phyloP scores from a whole-genome alignment of 345 rosid species.

The Rhodomyrtus tomentosa region DNA sequence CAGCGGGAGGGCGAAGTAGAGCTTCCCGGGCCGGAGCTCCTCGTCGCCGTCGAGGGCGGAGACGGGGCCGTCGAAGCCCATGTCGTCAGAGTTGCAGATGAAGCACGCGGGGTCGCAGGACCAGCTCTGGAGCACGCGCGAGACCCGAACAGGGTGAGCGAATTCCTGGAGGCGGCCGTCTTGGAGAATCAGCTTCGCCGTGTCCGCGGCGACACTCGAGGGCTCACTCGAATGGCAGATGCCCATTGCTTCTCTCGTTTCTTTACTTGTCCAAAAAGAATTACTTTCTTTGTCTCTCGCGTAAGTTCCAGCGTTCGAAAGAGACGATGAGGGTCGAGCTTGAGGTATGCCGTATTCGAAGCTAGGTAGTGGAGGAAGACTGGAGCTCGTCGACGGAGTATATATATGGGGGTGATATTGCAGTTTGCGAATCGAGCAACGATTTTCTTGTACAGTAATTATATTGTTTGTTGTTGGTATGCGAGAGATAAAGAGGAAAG shows the following conservation, averaged over 20 bases:
- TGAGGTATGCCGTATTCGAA: not conserved
- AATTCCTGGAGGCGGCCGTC: slow-evolving; percentile 54
- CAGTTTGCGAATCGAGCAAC: not conserved
- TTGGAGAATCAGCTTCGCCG: slow-evolving; percentile 45
- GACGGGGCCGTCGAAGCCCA: slow-evolving; percentile 28
- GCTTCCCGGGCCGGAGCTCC: slow-evolving; percentile 25
- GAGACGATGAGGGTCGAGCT: not conserved
- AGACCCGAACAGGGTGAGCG: slow-evolving; percentile 36
- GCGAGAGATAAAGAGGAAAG: not conserved
- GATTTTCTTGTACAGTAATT: not conserved
- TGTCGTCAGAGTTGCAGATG: slow-evolving; percentile 34
- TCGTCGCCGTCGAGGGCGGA: slow-evolving; percentile 21
- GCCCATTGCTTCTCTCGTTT: not conserved
- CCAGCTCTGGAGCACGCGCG: slow-evolving; percentile 18
- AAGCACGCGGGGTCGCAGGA: slow-evolving; percentile 10
- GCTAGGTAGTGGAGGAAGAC: not conserved
- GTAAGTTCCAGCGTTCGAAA: not conserved
- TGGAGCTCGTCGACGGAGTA: not conserved
- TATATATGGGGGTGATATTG: not conserved
- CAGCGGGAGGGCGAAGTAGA: slow-evolving; percentile 32
- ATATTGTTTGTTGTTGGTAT: not conserved
- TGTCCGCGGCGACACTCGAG: slow-evolving; percentile 1
- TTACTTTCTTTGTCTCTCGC: not conserved
- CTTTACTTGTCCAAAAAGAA: not conserved
- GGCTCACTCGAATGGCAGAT: slow-evolving; percentile 3